Evolutionary conservation across 768 basidiomycete species (phyloP).

Genomic region (Pisolithus sp.): DNA sequence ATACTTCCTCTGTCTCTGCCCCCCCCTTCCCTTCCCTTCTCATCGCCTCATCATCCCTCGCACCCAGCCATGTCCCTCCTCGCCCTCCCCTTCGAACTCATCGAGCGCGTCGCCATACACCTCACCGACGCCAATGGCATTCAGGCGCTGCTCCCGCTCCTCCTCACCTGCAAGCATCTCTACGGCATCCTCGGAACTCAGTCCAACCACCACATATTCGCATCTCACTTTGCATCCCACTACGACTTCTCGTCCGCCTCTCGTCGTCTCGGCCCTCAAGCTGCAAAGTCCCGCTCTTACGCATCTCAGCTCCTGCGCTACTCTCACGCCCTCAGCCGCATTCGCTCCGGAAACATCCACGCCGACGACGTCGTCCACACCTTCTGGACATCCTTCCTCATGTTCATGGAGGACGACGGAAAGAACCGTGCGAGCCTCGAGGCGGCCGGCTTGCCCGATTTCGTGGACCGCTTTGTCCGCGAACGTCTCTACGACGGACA

Average conservation of each 20-base stretch:
- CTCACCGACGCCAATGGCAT: conserved; percentile 17
- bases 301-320: conserved; percentile 35
- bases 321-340: conserved; percentile 24
- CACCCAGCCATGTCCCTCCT: neutral
- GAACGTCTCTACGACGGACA: conserved; percentile 38
- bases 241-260: conserved; percentile 50
- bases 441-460: conserved; percentile 41
- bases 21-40: neutral
- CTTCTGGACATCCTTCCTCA: conserved; percentile 45
- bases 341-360: conserved; percentile 29
- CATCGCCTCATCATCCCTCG: too few relatives aligned
- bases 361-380: conserved; percentile 25
- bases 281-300: conserved; percentile 32
- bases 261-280: conserved; percentile 43
- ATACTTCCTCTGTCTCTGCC: too few relatives aligned
- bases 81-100: conserved; percentile 36
- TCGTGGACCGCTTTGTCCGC: conserved; percentile 40
- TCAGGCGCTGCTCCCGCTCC: conserved; percentile 39
- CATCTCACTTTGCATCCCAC: conserved; percentile 45
- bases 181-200: conserved; percentile 27
- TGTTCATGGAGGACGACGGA: conserved; percentile 65
- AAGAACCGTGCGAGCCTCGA: conserved; percentile 54
- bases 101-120: conserved; percentile 48
- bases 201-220: conserved; percentile 36
- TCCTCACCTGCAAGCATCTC: conserved; percentile 37